Conservation (phyloP, 2,329 filamentous ascomycete genomes). For the Beauveria bassiana region DNA sequence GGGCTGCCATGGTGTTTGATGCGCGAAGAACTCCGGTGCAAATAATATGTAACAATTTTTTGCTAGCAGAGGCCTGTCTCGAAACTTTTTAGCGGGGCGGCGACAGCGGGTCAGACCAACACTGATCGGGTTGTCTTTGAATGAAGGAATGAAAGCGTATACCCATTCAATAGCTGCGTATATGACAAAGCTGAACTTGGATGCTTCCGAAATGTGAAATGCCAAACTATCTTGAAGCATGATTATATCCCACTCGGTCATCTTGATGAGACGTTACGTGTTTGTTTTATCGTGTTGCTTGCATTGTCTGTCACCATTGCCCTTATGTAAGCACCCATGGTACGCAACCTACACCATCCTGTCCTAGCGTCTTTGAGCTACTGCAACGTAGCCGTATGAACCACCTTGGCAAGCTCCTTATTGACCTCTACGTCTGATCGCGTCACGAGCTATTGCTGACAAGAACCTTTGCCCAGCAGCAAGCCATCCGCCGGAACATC, state of each 20-base stretch:
- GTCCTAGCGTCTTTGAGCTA: background rate
- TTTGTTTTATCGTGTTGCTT: background rate
- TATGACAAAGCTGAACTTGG: background rate
- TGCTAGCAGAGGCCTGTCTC: background rate
- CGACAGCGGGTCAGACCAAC: background rate
- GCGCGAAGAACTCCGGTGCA: background rate
- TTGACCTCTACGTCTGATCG: background rate
- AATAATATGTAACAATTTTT: conserved; percentile 7
- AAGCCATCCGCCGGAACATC: background rate
- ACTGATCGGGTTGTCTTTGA: background rate
- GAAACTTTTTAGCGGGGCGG: conserved; percentile 18
- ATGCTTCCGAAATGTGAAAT: too few relatives aligned
- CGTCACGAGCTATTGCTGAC: background rate
- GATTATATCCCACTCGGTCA: too few relatives aligned
- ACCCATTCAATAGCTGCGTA: background rate
- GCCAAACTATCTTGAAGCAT: too few relatives aligned
- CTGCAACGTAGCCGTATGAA: background rate
- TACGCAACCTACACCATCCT: background rate
- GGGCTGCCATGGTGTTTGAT: conserved; percentile 36
- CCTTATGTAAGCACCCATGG: background rate
- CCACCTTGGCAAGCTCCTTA: conserved; percentile 3
- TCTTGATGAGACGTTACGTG: too few relatives aligned
- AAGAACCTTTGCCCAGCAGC: background rate
- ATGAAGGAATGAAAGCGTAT: background rate
- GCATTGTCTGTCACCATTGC: background rate